These are phyloP conservation scores for Neostapfia colusana DNA, from an alignment of 176 grass and related monocot genomes.

Conservation along the genomic window DNA sequence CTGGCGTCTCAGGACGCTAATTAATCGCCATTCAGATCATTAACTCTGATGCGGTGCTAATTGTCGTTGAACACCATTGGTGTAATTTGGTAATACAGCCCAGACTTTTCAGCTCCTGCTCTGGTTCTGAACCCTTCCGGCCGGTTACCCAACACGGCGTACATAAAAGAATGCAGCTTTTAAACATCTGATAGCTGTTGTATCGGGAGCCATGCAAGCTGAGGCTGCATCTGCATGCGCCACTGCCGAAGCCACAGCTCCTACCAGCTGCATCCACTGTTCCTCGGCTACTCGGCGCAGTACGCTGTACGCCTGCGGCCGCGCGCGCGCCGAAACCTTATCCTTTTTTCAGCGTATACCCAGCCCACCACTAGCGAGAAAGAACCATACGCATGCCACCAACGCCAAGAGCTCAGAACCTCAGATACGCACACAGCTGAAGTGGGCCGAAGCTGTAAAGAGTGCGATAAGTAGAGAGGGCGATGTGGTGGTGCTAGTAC, in stretches of 20 bases:
- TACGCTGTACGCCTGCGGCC: constrained; percentile 7
- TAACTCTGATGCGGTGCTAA: constrained; percentile 30
- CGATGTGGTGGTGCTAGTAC: neutral
- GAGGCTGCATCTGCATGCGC: neutral
- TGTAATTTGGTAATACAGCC: no score
- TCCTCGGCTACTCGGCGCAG: constrained; percentile 1
- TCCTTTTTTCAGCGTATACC: constrained; percentile 36
- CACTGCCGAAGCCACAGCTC: constrained; percentile 7
- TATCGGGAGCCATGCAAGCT: neutral
- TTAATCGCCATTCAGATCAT: neutral
- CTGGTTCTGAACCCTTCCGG: neutral
- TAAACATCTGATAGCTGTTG: constrained; percentile 27
- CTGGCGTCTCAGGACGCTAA: neutral
- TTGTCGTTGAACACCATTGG: constrained; percentile 12
- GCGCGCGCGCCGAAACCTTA: constrained; percentile 34
- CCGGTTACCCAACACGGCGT: neutral
- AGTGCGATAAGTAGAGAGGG: constrained; percentile 39
- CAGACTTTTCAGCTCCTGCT: neutral
- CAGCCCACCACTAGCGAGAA: constrained; percentile 27
- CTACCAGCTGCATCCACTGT: constrained; percentile 12
- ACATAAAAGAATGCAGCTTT: constrained; percentile 32
- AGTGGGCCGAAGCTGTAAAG: constrained; percentile 5
- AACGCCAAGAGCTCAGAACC: constrained; percentile 32
- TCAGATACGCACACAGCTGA: constrained; percentile 17
- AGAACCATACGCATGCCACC: constrained; percentile 43